phyloP scores from a whole-genome alignment of 768 basidiomycete genomes.

The Boletus edulis region DNA sequence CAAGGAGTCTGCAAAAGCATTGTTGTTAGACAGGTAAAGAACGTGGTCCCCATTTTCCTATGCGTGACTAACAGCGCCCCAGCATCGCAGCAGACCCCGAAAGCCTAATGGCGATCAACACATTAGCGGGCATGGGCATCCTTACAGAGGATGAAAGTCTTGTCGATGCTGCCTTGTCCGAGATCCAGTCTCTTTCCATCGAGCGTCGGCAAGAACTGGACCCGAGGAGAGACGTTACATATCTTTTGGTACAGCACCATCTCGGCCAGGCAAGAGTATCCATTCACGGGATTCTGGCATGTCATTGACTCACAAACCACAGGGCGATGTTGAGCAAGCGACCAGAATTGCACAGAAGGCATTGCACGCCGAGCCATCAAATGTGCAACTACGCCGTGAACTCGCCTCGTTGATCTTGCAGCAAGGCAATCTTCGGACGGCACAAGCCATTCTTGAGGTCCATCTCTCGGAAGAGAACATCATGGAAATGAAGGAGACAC shows the following conservation, averaged over 20 bases:
- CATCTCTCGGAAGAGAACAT: conserved; percentile 30
- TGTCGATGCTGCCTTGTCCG: conserved; percentile 83
- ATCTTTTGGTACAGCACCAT: conserved; percentile 69
- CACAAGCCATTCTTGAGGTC: conserved; percentile 47
- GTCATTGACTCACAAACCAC: conserved; percentile 1
- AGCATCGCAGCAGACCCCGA: conserved; percentile 79
- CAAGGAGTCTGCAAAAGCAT: conserved; percentile 71
- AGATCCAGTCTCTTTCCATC: conserved; percentile 67
- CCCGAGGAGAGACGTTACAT: conserved; percentile 64
- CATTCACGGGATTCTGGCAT: background rate
- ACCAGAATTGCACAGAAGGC: conserved; percentile 54
- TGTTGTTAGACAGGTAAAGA: conserved; percentile 78
- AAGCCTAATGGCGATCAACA: conserved; percentile 78
- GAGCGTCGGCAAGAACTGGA: conserved; percentile 67
- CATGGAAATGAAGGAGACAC: conserved; percentile 38
- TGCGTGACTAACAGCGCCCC: conserved; percentile 13
- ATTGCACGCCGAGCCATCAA: conserved; percentile 55
- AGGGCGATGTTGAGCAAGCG: conserved; percentile 53
- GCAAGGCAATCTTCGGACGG: conserved; percentile 37
- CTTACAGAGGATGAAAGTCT: conserved; percentile 74
- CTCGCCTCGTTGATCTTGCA: conserved; percentile 58
- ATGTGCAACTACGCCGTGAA: conserved; percentile 44
- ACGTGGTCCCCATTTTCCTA: background rate
- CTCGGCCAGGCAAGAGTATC: conserved; percentile 59
- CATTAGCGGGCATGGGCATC: conserved; percentile 87